phyloP scores from a whole-genome alignment of 371 early-diverging fungal genomes.

The Lichtheimia corymbifera region DNA sequence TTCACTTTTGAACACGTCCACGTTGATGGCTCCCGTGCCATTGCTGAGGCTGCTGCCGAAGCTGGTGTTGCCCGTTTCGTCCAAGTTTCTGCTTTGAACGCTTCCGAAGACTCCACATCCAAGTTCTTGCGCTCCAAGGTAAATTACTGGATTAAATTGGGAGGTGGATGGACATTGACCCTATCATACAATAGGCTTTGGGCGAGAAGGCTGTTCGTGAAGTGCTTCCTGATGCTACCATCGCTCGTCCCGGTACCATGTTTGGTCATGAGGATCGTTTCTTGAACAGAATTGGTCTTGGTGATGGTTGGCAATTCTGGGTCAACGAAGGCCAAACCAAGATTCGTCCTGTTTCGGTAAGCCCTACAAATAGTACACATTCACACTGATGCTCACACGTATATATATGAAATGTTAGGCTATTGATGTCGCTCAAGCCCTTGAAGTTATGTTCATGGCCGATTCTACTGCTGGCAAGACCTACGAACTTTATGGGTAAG shows the following conservation, averaged over 20 bases:
- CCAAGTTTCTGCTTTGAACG: conserved; percentile 90
- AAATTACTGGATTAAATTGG: conserved; percentile 5
- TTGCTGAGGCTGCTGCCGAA: conserved; percentile 84
- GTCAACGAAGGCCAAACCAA: conserved; percentile 75
- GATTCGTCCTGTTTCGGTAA: conserved; percentile 82
- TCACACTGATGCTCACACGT: background rate
- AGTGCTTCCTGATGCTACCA: conserved; percentile 89
- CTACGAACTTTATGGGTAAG: conserved; percentile 87
- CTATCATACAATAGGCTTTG: conserved; percentile 61
- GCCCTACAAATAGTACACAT: conserved; percentile 11
- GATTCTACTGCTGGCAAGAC: conserved; percentile 79
- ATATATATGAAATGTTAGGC: conserved; percentile 40
- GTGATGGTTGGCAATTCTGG: conserved; percentile 64
- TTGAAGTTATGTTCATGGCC: conserved; percentile 74
- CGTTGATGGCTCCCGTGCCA: conserved; percentile 78
- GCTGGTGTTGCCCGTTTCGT: conserved; percentile 85
- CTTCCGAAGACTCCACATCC: conserved; percentile 77
- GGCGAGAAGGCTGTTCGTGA: conserved; percentile 90
- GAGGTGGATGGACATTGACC: background rate
- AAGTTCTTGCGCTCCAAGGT: conserved; percentile 85
- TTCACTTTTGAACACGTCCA: conserved; percentile 86
- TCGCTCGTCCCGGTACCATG: conserved; percentile 89
- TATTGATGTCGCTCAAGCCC: conserved; percentile 86
- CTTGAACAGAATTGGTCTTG: conserved; percentile 82
- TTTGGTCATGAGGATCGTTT: conserved; percentile 94